Base-by-base conservation (phyloP, 164 flowering plant species). In the Vitis rupestris region DNA sequence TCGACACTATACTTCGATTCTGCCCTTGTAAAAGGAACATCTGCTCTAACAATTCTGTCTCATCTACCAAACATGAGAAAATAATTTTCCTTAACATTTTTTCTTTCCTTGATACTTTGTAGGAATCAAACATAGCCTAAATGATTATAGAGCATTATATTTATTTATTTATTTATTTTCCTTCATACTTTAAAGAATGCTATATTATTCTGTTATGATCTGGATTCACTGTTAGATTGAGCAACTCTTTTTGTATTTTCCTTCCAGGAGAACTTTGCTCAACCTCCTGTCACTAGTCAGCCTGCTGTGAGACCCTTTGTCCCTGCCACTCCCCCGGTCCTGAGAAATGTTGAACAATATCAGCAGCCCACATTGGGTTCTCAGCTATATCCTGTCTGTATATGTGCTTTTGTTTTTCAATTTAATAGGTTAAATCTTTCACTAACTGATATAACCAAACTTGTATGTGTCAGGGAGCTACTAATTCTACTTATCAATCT, bases 351-450 rank as follows among this genome's bases (percentile, higher is more conserved):
- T 57, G 97, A 87, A 59, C 90, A 89, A 74, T 93, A 89, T 81
- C 98, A 92, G 81, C 97, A 90, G 74, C 89, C 97, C 50, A 79
- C 90, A 55, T 75, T 93, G 85, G 92, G 84, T 64, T 84, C 98
- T 71, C 98, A 93, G 74, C 74, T 90, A 47, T 91, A 93, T 77
- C 86, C 93, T 58, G 99, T 95, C 16, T 44, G 93, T 85, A 70
- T 13, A 44, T 44, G n/a, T 53, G 15, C 23, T 44, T 49, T 70
- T 56, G 3, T 51, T 64, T 64, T 64, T 5, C n/a, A 58, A 50
- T 30, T 65, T 65, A 4, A 4, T 17, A 49, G n/a, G 55, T 11
- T 58, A 10, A 29, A 4, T 0, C 14, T 50, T 71, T 17, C 10
- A 47, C 27, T 30, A 29, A 10, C 63, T 59, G 47, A 53, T 47